Conservation (phyloP, 257 asterid species). For the Mitragyna speciosa region DNA sequence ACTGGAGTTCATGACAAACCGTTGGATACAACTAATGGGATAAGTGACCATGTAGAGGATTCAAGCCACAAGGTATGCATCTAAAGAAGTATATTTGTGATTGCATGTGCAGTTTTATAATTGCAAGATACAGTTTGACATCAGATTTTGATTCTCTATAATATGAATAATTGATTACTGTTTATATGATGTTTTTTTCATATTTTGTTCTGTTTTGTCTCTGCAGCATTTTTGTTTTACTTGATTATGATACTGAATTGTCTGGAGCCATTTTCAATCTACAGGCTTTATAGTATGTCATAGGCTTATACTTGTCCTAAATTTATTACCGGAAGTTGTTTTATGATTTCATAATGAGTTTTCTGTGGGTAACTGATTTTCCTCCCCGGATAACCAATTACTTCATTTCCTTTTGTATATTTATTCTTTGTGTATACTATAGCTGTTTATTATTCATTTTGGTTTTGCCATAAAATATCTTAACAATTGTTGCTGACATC, state of each 20-base stretch:
- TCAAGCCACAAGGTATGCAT: conserved; percentile 79
- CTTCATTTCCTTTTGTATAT: background rate
- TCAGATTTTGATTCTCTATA: background rate
- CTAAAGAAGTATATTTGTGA: conserved; percentile 3
- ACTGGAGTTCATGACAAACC: conserved; percentile 81
- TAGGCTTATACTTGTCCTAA: background rate
- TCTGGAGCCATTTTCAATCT: background rate
- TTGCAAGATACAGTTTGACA: background rate
- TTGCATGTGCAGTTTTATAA: background rate
- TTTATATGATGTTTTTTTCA: background rate
- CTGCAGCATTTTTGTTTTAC: background rate
- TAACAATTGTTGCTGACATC: background rate
- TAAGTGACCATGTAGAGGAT: conserved; percentile 59
- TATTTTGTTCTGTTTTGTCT: background rate
- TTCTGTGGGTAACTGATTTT: background rate
- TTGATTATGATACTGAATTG: background rate
- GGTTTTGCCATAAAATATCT: background rate
- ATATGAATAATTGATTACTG: background rate
- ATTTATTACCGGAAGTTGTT: background rate
- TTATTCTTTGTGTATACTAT: background rate
- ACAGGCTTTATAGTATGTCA: background rate
- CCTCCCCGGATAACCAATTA: background rate
- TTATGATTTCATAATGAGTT: background rate
- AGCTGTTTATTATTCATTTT: background rate
- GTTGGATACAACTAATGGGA: conserved; percentile 46